Conservation (phyloP, 2,329 filamentous ascomycete species). For the Emmonsia crescens region DNA sequence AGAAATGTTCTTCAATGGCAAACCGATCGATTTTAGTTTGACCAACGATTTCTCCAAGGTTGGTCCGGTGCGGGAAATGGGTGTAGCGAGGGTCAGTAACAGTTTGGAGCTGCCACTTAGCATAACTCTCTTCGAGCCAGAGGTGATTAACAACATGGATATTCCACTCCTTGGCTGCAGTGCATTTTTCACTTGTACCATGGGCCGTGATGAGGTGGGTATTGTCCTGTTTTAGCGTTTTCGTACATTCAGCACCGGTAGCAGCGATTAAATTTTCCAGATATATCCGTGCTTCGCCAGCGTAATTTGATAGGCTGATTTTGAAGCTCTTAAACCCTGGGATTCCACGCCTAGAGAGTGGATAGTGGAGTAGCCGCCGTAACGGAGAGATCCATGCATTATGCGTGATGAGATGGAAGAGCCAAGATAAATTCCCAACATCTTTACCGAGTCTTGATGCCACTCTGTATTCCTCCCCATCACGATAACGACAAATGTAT, state of each 20-base stretch:
- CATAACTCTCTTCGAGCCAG: constrained; percentile 96
- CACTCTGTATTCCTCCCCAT: constrained; percentile 63
- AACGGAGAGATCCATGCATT: constrained; percentile 83
- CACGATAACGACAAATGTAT: constrained; percentile 78
- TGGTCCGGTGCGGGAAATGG: constrained; percentile 79
- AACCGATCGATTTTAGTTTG: constrained; percentile 71
- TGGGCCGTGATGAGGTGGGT: constrained; percentile 92
- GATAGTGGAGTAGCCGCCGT: constrained; percentile 78
- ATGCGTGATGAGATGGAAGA: constrained; percentile 81
- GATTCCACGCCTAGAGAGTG: constrained; percentile 64
- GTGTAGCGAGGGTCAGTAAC: constrained; percentile 66
- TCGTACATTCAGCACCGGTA: constrained; percentile 79
- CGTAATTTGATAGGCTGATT: constrained; percentile 93
- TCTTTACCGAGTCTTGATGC: constrained; percentile 70
- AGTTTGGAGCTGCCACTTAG: constrained; percentile 66
- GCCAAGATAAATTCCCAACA: constrained; percentile 86
- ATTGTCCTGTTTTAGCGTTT: constrained; percentile 89
- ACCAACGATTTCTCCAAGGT: constrained; percentile 84
- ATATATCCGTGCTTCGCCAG: constrained; percentile 84
- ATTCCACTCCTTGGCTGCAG: constrained; percentile 84
- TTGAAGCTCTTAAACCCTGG: constrained; percentile 64
- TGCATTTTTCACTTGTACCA: constrained; percentile 81
- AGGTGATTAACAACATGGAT: constrained; percentile 86
- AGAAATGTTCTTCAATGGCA: constrained; percentile 60
- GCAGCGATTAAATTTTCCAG: constrained; percentile 83